Conservation (phyloP, 2,329 filamentous ascomycete species). For the Talaromyces sp. region DNA sequence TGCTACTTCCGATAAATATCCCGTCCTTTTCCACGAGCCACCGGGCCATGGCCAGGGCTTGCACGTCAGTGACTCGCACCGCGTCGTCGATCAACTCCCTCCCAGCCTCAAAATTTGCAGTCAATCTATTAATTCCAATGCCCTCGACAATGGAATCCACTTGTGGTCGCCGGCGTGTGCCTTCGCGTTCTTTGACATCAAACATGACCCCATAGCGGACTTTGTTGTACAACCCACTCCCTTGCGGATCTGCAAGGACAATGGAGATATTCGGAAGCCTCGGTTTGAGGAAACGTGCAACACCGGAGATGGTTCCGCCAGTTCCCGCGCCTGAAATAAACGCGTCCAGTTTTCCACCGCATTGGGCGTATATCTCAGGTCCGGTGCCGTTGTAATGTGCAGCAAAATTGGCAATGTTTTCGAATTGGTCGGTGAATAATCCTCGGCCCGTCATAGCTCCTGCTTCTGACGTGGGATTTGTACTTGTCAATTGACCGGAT, state of each 20-base stretch:
- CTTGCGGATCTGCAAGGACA: slow-evolving; percentile 88
- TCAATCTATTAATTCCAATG: slow-evolving; percentile 92
- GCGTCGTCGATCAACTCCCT: slow-evolving; percentile 85
- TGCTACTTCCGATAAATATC: slow-evolving; percentile 89
- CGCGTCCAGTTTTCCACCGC: slow-evolving; percentile 67
- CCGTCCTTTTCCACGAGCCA: slow-evolving; percentile 96
- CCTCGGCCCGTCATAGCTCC: slow-evolving; percentile 60
- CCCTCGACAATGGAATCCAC: slow-evolving; percentile 96
- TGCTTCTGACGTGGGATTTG: slow-evolving; percentile 16
- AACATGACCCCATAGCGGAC: slow-evolving; percentile 96
- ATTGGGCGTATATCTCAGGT: slow-evolving; percentile 81
- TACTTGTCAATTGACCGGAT: slow-evolving; percentile 7
- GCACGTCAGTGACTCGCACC: slow-evolving; percentile 77
- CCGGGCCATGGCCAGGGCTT: slow-evolving; percentile 88
- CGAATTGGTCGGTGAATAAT: slow-evolving; percentile 96
- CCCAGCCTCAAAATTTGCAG: slow-evolving; percentile 84
- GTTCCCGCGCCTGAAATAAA: slow-evolving; percentile 94
- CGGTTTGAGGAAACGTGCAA: slow-evolving; percentile 77
- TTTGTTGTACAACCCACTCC: slow-evolving; percentile 88
- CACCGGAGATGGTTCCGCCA: slow-evolving; percentile 85
- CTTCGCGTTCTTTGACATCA: slow-evolving; percentile 79
- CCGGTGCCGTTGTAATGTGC: slow-evolving; percentile 81
- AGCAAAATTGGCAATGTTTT: slow-evolving; percentile 80
- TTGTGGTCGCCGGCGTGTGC: slow-evolving; percentile 80
- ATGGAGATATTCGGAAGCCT: slow-evolving; percentile 59